Evolutionary conservation across 2,329 filamentous ascomycete species (phyloP).

Genomic region (Delphinella strobiligena): DNA sequence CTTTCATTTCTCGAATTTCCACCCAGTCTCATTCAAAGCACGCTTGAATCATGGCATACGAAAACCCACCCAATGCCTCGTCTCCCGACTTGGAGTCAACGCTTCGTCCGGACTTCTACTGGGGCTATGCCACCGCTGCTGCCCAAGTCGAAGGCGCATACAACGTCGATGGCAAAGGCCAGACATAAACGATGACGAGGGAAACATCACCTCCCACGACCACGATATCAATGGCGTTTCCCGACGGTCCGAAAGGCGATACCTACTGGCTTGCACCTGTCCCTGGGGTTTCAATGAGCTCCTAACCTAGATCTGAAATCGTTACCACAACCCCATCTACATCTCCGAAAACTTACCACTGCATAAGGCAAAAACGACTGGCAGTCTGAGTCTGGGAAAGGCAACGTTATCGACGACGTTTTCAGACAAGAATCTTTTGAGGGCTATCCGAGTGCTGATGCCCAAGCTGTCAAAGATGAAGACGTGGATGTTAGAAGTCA

Average conservation of each 20-base stretch:
- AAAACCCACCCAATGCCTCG: conserved; percentile 3
- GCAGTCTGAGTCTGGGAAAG: too few species aligned
- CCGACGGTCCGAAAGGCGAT: too few species aligned
- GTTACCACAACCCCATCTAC: too few species aligned
- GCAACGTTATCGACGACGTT: conserved; percentile 72
- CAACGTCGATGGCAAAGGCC: conserved; percentile 30
- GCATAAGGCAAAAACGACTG: too few species aligned
- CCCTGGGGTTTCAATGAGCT: too few species aligned
- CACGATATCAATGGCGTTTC: conserved; percentile 19
- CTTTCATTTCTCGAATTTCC: too few species aligned
- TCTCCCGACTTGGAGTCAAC: conserved; percentile 1
- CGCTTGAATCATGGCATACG: too few species aligned
- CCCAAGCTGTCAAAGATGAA: conserved; percentile 58
- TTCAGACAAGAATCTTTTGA: conserved; percentile 72
- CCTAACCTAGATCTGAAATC: too few species aligned
- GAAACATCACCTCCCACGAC: conserved; percentile 35
- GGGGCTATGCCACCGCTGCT: conserved; percentile 31
- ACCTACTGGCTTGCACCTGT: too few species aligned
- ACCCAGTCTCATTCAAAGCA: too few species aligned
- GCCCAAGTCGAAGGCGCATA: conserved; percentile 34
- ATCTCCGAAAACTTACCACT: too few species aligned
- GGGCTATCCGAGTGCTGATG: conserved; percentile 65
- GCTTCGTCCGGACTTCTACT: conserved; percentile 27
- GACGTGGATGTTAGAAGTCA: conserved; percentile 69
- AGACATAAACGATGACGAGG: conserved; percentile 14